A percentile compares a stretch with the other conserved stretches of the same genome.
Evolutionary conservation across 192 early-diverging fungal species (phyloP).

Genomic region (Podila clonocystis): DNA sequence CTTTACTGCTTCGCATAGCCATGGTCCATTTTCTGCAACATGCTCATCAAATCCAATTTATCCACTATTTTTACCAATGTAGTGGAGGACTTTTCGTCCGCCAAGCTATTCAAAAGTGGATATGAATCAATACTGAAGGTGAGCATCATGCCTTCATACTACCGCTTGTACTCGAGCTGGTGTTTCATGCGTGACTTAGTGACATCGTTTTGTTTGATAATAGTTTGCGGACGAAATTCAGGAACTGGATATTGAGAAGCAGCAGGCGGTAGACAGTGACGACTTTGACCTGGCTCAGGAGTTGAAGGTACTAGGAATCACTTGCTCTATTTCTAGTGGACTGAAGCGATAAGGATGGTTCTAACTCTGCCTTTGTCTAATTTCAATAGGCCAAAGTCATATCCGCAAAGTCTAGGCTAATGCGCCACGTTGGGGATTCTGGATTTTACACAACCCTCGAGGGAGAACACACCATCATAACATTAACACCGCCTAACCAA

Average conservation of each 20-base stretch:
- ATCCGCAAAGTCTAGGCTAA: conserved; percentile 24
- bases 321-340: neutral
- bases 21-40: no score
- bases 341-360: no score
- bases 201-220: neutral
- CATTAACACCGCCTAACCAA: neutral
- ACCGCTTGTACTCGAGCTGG: neutral
- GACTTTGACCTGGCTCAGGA: conserved; percentile 83
- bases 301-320: conserved; percentile 61
- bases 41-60: no score
- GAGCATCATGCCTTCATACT: conserved; percentile 1
- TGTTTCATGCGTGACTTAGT: neutral
- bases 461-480: conserved; percentile 2
- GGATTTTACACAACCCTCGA: conserved; percentile 14
- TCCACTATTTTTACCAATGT: neutral
- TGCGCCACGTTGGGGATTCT: conserved; percentile 4
- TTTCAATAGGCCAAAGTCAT: conserved; percentile 15
- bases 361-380: neutral
- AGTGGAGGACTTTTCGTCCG: conserved; percentile 71
- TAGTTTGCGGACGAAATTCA: conserved; percentile 57
- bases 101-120: conserved; percentile 69
- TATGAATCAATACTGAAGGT: conserved; percentile 61
- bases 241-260: conserved; percentile 63
- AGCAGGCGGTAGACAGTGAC: conserved; percentile 69
- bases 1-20: neutral